Base-by-base conservation (phyloP, 2,329 filamentous ascomycete genomes). In the Apiospora rasikravindrae region DNA sequence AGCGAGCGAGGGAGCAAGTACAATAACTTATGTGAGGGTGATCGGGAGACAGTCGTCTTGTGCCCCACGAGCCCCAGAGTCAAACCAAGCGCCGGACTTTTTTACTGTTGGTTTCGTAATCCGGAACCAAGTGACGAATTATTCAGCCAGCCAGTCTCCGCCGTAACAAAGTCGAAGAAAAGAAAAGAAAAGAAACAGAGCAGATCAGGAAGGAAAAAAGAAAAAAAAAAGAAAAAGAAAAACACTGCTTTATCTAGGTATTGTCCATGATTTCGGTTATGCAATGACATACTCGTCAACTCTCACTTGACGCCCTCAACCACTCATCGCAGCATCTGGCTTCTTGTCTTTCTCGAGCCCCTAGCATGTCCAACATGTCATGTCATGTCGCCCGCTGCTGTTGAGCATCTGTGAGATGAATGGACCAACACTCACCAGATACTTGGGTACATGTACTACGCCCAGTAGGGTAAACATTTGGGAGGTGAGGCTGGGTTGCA, bases 31-130 rank as follows among this genome's bases (percentile, higher is more conserved):
- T 13, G 33, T n/a, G 57, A 24, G 33, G 57, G 33, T 64, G 53
- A 61, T 61, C 53, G 53, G 51, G 53, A 61, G 53, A 61, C 26
- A 11, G 53, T 61, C 53, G 53, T 64, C 57, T 64, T 37, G 57
- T 29, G 57, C 57, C 57, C 68, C 68, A 69, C 68, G 68, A 57
- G 33, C 45, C 57, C 57, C 57, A 64, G 57, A 64, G 57, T 64
- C 57, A 40, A 64, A 64, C 22, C 57, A 64, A n/a, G 33, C 49
- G 45, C 45, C 47, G 45, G 45, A 13, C 49, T 57, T 68, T 68
- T 51, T 69, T 57, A 40, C 33, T 57, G 68, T 69, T 69, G 68
- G 68, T 69, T 69, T 69, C 68, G 68, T 69, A 69, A 69, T 69
- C 68, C 47, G 47, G 68, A 40, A 40, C 57, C 57, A 64, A 40